Conservation (phyloP, 2,329 filamentous ascomycete genomes). For the Colletotrichum tabaci region DNA sequence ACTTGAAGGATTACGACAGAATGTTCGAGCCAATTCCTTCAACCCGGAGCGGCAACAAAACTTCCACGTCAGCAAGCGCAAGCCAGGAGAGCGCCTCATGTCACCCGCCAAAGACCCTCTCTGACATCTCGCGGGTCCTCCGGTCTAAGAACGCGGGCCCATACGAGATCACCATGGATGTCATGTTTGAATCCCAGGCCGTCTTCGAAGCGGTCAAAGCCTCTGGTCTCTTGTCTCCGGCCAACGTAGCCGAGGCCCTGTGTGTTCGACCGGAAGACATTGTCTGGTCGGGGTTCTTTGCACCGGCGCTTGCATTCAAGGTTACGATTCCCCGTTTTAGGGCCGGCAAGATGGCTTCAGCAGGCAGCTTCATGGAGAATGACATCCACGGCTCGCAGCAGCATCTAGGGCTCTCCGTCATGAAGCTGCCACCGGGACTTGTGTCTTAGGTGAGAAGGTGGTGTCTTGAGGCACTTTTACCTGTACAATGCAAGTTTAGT, state of each 20-base stretch:
- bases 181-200: conserved; percentile 59
- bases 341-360: conserved; percentile 14
- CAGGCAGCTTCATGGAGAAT: conserved; percentile 28
- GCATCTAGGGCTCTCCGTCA: conserved; percentile 16
- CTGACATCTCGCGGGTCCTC: conserved; percentile 58
- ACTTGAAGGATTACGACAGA: neutral
- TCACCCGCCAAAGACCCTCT: conserved; percentile 21
- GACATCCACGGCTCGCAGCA: conserved; percentile 36
- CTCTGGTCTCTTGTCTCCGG: conserved; percentile 52
- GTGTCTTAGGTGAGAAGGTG: neutral
- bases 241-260: conserved; percentile 53
- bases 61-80: too few species aligned
- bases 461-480: neutral
- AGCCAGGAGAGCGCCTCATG: neutral
- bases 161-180: conserved; percentile 67
- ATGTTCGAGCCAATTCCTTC: neutral
- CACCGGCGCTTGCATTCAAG: conserved; percentile 64
- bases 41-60: neutral
- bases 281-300: conserved; percentile 58
- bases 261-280: conserved; percentile 48
- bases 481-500: neutral
- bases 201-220: conserved; percentile 55
- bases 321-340: conserved; percentile 53
- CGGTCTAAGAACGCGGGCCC: conserved; percentile 67
- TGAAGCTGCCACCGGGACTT: conserved; percentile 40